Conservation (phyloP, 2,329 filamentous ascomycete genomes). For the Cladosporium sp. region DNA sequence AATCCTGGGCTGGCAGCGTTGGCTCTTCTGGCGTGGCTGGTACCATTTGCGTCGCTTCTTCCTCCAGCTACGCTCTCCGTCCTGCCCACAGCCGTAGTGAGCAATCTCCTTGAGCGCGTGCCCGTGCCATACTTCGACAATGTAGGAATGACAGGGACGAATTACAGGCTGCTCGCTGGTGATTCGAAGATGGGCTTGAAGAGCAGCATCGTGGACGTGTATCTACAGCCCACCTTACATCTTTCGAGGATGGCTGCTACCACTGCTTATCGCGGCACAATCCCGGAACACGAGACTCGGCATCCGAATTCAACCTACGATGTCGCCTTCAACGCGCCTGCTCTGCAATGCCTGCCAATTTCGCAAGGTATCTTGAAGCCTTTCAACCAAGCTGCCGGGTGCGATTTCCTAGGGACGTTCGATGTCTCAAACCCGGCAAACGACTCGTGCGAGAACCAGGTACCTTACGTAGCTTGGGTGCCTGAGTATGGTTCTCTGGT, state of each 20-base stretch:
- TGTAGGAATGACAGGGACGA: neutral
- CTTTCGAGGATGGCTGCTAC: neutral
- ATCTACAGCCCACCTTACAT: neutral
- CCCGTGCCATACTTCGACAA: neutral
- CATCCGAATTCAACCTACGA: conserved; percentile 4
- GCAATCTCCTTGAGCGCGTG: neutral
- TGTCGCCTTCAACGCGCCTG: neutral
- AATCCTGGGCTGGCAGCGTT: neutral
- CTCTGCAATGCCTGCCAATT: neutral
- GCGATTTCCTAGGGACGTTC: neutral
- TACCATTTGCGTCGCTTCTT: conserved; percentile 6
- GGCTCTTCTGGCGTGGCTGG: conserved; percentile 5
- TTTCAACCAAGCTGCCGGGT: conserved; percentile 7
- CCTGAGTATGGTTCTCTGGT: neutral
- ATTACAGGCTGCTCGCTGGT: neutral
- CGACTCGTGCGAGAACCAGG: neutral
- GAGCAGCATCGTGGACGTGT: neutral
- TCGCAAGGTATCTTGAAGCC: neutral
- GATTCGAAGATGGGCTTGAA: neutral
- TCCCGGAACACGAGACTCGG: neutral
- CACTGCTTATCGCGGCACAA: neutral
- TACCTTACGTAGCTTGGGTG: conserved; percentile 11
- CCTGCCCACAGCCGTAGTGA: neutral
- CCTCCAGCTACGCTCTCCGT: conserved; percentile 1
- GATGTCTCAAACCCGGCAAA: neutral